A percentile compares a stretch with the other conserved stretches of the same genome.
These are phyloP conservation scores for Stygiomarasmius scandens DNA, from an alignment of 1,284 basidiomycete genomes.

Conservation along the genomic window DNA sequence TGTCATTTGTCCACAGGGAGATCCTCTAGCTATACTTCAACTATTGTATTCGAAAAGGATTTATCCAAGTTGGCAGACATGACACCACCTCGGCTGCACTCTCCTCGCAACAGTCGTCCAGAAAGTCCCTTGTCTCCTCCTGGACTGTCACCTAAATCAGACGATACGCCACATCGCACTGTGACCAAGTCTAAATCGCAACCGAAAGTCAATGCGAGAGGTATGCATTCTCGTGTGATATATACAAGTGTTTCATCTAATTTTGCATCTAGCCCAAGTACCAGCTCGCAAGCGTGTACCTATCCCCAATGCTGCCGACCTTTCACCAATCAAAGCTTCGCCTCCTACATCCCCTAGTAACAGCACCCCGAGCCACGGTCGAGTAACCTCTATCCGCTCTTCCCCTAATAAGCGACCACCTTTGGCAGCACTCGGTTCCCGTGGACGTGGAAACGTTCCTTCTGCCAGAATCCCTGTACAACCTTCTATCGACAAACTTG, in stretches of 20 bases:
- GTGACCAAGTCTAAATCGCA: slow-evolving; percentile 45
- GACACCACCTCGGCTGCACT: slow-evolving; percentile 18
- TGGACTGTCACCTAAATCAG: slow-evolving; percentile 25
- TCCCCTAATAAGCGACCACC: slow-evolving; percentile 17
- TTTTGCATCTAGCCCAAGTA: slow-evolving; percentile 16
- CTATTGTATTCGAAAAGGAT: slow-evolving; percentile 52
- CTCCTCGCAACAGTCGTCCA: slow-evolving; percentile 15
- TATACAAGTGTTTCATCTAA: neutral
- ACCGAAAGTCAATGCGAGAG: slow-evolving; percentile 33
- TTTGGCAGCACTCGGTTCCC: slow-evolving; percentile 16
- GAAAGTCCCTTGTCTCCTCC: slow-evolving; percentile 31
- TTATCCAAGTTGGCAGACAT: slow-evolving; percentile 36
- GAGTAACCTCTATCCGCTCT: neutral
- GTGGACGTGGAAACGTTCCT: slow-evolving; percentile 21
- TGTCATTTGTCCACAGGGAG: slow-evolving; percentile 39
- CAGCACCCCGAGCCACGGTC: slow-evolving; percentile 27
- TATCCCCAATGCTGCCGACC: slow-evolving; percentile 33
- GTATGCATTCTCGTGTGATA: neutral
- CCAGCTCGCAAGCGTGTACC: slow-evolving; percentile 40
- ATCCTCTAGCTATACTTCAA: slow-evolving; percentile 54
- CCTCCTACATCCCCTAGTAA: slow-evolving; percentile 40
- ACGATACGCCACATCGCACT: slow-evolving; percentile 17
- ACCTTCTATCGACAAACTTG: slow-evolving; percentile 12
- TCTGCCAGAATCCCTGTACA: slow-evolving; percentile 4
- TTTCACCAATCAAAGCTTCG: slow-evolving; percentile 53